Base-by-base conservation (phyloP, 2,329 filamentous ascomycete genomes). In the Phoma sp. region DNA sequence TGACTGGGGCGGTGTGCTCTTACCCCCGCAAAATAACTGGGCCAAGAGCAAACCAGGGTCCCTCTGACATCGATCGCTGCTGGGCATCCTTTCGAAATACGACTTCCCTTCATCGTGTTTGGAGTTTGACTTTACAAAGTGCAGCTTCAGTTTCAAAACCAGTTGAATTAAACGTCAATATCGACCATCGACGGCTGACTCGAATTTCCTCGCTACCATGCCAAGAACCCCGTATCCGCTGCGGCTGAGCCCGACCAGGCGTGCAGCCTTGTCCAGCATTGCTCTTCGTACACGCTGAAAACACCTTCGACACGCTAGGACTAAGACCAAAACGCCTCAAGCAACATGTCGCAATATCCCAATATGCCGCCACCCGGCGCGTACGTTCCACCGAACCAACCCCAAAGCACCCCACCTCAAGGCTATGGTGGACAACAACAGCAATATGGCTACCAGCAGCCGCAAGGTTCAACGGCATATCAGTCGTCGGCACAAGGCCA, bases 301-400 rank as follows among this genome's bases (percentile, higher is more conserved):
- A 4, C 5, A 17, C 15, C 43, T 5, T 33, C 15, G 14, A 7
- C 11, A 12, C 11, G 7, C 32, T 15, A 5, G 18, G 11, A 12
- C 15, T 20, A 18, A 15, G 5, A 10, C 21, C 5, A 15, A 28
- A 15, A 18, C 9, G 11, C 10, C 11, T 26, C 12, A 28, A 30
- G 36, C 18, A 51, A 18, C 25, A 74, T 74, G 72, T 71, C 70
- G 32, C 69, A 74, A 42, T 72, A 66, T 43, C 64, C 66, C n/a
- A 63, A 54, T 7, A 64, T 65, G 40, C 66, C 68, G 30, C 63
- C 68, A 2, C 63, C 67, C 17, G 68, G 68, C 42, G 40, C 62
- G 1, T 73, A 73, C 50, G 56, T 62, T 12, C 65, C 70, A 6
- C 66, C 69, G 3, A 62, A 42, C 43, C 64, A 60, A 18, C 60